These are phyloP conservation scores for Colletotrichum musae DNA, from an alignment of 2,329 filamentous ascomycete genomes.

Conservation along the genomic window DNA sequence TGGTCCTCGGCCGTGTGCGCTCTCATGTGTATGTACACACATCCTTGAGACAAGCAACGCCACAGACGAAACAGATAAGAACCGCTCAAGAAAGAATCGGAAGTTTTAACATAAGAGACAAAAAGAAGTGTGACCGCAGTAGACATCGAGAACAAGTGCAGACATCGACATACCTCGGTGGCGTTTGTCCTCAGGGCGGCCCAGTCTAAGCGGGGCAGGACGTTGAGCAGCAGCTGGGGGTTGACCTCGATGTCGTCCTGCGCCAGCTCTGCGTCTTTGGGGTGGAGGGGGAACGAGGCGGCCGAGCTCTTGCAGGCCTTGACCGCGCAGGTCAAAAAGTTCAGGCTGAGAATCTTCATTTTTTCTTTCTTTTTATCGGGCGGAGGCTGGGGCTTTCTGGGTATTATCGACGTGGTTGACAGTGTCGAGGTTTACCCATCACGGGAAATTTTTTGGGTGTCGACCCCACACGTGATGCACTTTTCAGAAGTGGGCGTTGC, in stretches of 20 bases:
- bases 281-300: slow-evolving; percentile 90
- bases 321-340: slow-evolving; percentile 96
- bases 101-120: background rate
- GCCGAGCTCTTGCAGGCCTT: slow-evolving; percentile 91
- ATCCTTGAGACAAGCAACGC: no score
- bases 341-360: slow-evolving; percentile 97
- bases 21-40: no score
- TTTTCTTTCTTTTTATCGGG: background rate
- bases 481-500: slow-evolving; percentile 32
- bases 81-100: no score
- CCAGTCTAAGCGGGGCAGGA: slow-evolving; percentile 93
- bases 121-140: background rate
- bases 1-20: no score
- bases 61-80: no score
- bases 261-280: slow-evolving; percentile 91
- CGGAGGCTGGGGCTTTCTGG: slow-evolving; percentile 1
- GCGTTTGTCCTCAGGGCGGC: slow-evolving; percentile 81
- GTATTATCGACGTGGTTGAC: background rate
- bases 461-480: slow-evolving; percentile 40
- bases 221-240: slow-evolving; percentile 83
- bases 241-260: slow-evolving; percentile 87
- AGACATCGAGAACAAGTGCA: background rate
- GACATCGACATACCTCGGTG: slow-evolving; percentile 74
- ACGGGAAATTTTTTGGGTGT: slow-evolving; percentile 36
- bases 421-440: slow-evolving; percentile 32